Base-by-base conservation (phyloP, 169 alveolate species). In the Plasmodium cynomolgi region DNA sequence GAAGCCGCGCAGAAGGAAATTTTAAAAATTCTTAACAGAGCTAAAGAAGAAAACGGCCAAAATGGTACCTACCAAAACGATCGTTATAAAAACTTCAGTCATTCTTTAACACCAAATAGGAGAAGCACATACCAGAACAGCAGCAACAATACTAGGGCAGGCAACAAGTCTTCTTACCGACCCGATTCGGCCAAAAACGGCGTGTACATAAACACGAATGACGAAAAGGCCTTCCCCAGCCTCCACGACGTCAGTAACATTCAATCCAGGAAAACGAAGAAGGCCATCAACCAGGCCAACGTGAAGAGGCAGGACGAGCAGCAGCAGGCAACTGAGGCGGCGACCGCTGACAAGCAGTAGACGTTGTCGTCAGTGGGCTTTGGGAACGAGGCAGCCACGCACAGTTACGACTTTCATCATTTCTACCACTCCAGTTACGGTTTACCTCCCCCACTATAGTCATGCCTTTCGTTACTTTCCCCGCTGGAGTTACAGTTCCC, bases 201-300 rank as follows among this genome's bases (percentile, higher is more conserved):
- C 15, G 94, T 88, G 2, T 88, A 88, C 54, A 88, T 88, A 20
- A 88, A 88, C 47, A 88, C 88, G 9, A 88, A 79, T 58, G 94
- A 88, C 37, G 94, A 88, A 31, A 88, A 88, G 37, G 94, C 94
- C 13, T 88, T 88, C 20, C 94, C 94, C 39, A 88, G 94, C 81
- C 82, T 88, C n/a, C 94, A 79, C 39, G 94, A 88, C 54, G 94
- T 88, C 20, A 88, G 83, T 47, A 88, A 75, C 33, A 88, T 88
- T 31, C 94, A 88, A 31, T 56, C 94, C 3, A 77, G 33, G 82
- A 88, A 88, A 79, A 58, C 75, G 17, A 88, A 88, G 72, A 88
- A 75, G 41, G 82, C 88, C 29, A 79, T 77, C 13, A 88, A 77
- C 44, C 73, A 79, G 81, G 83, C 94, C 15, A 88, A 58, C 20